Conservation (phyloP, 139 green algal species). For the Chlorella sp. region DNA sequence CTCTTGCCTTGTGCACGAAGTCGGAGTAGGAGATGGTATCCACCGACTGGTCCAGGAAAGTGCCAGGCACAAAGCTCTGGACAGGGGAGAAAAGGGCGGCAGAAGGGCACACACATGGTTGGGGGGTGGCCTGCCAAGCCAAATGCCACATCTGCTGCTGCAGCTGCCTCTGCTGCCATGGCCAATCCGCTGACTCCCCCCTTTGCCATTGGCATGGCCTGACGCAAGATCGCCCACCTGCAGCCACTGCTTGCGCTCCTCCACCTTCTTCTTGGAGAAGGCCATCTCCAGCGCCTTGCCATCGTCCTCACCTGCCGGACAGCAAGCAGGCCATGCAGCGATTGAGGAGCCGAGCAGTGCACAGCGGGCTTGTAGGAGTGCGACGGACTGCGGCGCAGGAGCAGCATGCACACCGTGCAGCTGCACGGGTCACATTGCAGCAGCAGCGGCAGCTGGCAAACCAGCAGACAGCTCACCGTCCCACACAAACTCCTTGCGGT, state of each 20-base stretch:
- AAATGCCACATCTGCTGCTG: no score
- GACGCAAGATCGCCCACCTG: conserved; percentile 22
- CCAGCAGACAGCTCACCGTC: conserved; percentile 52
- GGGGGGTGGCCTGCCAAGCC: no score
- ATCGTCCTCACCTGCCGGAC: conserved; percentile 82
- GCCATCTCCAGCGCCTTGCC: conserved; percentile 94
- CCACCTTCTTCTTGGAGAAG: conserved; percentile 99
- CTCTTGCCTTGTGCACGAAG: conserved; percentile 89
- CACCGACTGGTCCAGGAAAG: conserved; percentile 91
- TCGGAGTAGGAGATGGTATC: conserved; percentile 91
- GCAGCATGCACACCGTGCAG: background rate
- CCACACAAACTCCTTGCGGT: conserved; percentile 94
- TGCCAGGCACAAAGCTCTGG: conserved; percentile 80
- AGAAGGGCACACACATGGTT: no score
- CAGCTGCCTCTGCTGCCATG: no score
- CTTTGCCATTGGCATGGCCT: no score
- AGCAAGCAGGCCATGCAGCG: no score
- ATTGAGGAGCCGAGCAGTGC: no score
- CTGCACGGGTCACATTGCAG: no score
- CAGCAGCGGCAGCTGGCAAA: background rate
- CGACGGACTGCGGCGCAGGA: no score
- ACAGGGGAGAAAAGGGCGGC: no score
- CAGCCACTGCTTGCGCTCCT: conserved; percentile 98
- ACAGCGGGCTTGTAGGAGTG: no score
- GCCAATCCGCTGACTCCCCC: no score